These are phyloP conservation scores for Suhomyces tanzawaensis DNA, from an alignment of 805 yeast species.

Conservation along the genomic window DNA sequence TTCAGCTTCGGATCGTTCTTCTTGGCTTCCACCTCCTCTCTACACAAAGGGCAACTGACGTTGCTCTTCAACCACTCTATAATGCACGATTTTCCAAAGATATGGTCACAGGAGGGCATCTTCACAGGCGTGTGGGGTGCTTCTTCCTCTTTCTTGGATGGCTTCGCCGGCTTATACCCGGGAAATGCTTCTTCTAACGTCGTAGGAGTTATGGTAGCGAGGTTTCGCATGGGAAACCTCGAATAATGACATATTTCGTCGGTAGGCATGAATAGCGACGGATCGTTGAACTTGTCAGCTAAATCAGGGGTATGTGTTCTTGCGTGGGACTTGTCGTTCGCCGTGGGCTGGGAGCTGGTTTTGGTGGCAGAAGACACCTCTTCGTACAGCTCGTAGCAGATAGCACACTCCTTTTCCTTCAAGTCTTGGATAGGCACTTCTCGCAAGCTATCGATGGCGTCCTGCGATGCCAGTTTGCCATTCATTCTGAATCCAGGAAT, in stretches of 20 bases:
- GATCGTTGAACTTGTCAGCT: constrained; percentile 26
- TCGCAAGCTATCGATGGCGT: constrained; percentile 35
- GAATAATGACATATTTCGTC: constrained; percentile 26
- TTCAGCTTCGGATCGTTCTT: constrained; percentile 16
- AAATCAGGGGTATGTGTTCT: background rate
- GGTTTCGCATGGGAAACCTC: constrained; percentile 27
- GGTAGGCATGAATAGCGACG: constrained; percentile 31
- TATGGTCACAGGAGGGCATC: constrained; percentile 43
- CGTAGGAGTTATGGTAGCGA: constrained; percentile 17
- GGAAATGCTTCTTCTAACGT: constrained; percentile 27
- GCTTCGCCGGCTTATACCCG: constrained; percentile 19
- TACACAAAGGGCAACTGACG: constrained; percentile 43
- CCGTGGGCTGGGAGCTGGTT: background rate
- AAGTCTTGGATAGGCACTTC: constrained; percentile 18
- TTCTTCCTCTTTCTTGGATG: constrained; percentile 7
- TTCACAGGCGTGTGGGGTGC: constrained; percentile 33
- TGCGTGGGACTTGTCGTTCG: background rate
- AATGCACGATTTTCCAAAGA: constrained; percentile 41
- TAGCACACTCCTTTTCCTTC: constrained; percentile 33
- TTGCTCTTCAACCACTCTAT: constrained; percentile 40
- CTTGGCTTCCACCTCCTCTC: constrained; percentile 34
- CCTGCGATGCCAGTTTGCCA: constrained; percentile 34
- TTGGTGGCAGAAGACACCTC: background rate
- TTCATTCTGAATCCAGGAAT: constrained; percentile 12
- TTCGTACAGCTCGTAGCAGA: constrained; percentile 39